Conservation (phyloP, 805 yeast species). For the Yamadazyma sp. region DNA sequence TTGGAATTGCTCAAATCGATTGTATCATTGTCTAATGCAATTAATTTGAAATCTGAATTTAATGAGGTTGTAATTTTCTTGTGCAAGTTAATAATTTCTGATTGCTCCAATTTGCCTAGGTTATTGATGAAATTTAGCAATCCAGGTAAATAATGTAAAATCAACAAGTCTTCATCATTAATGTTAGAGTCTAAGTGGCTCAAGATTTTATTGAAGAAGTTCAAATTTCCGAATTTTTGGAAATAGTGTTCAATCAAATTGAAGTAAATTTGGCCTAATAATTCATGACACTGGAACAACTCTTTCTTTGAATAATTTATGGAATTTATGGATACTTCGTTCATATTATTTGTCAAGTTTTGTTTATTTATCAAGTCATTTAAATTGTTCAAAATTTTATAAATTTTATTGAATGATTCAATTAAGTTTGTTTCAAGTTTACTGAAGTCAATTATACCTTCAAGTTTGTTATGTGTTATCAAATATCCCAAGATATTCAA, state of each 20-base stretch:
- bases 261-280: constrained; percentile 61
- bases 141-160: constrained; percentile 63
- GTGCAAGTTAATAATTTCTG: constrained; percentile 28
- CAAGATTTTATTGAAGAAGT: constrained; percentile 39
- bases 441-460: constrained; percentile 19
- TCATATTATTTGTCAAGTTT: constrained; percentile 51
- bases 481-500: constrained; percentile 54
- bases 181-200: constrained; percentile 43
- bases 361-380: constrained; percentile 46
- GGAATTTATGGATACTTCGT: constrained; percentile 36
- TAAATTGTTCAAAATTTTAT: constrained; percentile 51
- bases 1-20: constrained; percentile 32
- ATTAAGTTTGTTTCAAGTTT: constrained; percentile 40
- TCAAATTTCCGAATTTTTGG: constrained; percentile 24
- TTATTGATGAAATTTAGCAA: constrained; percentile 44
- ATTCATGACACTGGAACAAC: constrained; percentile 65
- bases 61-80: constrained; percentile 35
- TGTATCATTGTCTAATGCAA: constrained; percentile 12
- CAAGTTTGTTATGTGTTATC: constrained; percentile 19
- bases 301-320: constrained; percentile 60
- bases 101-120: constrained; percentile 26
- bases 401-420: constrained; percentile 55
- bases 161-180: constrained; percentile 59
- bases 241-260: constrained; percentile 44
- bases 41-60: constrained; percentile 22